Evolutionary conservation across 1,139 yeast species (phyloP), one percentile per base, ranked within the genome.

Genomic region (Sugiyamaella xylanicola): DNA sequence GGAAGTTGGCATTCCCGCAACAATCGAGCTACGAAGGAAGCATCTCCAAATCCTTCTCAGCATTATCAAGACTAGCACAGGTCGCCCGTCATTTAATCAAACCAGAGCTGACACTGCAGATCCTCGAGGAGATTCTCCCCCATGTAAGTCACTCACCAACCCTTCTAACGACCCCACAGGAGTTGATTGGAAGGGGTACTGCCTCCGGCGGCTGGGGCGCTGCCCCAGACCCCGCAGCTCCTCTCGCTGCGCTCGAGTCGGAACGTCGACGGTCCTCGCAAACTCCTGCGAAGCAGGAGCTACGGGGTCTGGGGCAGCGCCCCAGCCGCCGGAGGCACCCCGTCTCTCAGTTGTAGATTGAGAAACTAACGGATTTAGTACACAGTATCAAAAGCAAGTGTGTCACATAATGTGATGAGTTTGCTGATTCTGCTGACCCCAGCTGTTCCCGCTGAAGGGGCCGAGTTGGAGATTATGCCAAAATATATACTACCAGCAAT

Each of bases 361-460:
- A 20, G 22, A 15, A n/a, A 43, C 49, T 25, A 32, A 45, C 47
- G 16, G 8, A 2, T 2, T 5, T 17, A 62, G 60, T 81, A 82
- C 60, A 77, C 89, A 2, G 77, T 83, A 2, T 73, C 82, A 11
- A 84, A 85, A 43, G 81, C 86, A n/a, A 75, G 83, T 1, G 66
- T 80, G 4, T 80, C 85, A 0, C 73, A 86, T 53, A 80, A 85
- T 29, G 78, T 85, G 17, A 73, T 88, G 67, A 61, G 64, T 37
- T 53, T 70, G 39, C 47, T 71, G 27, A 58, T 61, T n/a, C 58
- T 66, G 19, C 56, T 71, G 48, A 45, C 67, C 7, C 75, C 76
- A 1, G 64, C 63, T 3, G 63, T 65, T 4, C 67, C 64, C 46
- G 47, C 43, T 19, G 47, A 53, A 3, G 59, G 55, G 15, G 54